These are phyloP conservation scores for Tuber melanosporum DNA, from an alignment of 495 filamentous ascomycete species.

Conservation along the genomic window DNA sequence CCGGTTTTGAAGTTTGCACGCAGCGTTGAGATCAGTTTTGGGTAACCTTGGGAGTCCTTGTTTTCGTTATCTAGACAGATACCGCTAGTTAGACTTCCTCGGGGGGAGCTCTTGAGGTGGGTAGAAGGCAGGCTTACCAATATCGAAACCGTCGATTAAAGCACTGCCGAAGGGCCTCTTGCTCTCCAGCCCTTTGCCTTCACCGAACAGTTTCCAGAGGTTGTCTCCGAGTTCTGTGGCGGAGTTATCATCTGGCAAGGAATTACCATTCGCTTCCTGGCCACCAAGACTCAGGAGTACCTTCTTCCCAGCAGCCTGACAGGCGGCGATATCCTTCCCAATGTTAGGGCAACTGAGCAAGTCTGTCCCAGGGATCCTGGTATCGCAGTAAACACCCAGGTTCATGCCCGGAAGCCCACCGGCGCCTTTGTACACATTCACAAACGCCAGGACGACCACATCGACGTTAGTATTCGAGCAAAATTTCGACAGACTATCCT, in stretches of 20 bases:
- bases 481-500: slow-evolving; percentile 48
- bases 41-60: slow-evolving; percentile 7
- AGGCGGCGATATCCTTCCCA: slow-evolving; percentile 53
- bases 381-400: slow-evolving; percentile 50
- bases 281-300: slow-evolving; percentile 62
- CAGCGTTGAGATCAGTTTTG: slow-evolving; percentile 13
- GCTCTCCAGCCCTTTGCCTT: slow-evolving; percentile 24
- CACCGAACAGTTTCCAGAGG: slow-evolving; percentile 55
- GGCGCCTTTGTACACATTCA: slow-evolving; percentile 58
- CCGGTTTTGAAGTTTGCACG: slow-evolving; percentile 15
- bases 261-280: slow-evolving; percentile 49
- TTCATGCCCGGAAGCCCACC: slow-evolving; percentile 30
- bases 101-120: not conserved
- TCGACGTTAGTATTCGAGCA: slow-evolving; percentile 57
- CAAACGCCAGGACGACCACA: slow-evolving; percentile 62
- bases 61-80: slow-evolving; percentile 47
- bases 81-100: not conserved
- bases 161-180: slow-evolving; percentile 51
- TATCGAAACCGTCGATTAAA: slow-evolving; percentile 55
- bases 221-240: slow-evolving; percentile 50
- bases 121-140: not conserved
- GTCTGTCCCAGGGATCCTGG: slow-evolving; percentile 57
- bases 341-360: slow-evolving; percentile 54
- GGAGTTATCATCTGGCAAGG: slow-evolving; percentile 51
- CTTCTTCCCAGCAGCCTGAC: slow-evolving; percentile 53